These are phyloP conservation scores for Termitomyces sp. DNA, from an alignment of 768 basidiomycete genomes.

Conservation along the genomic window DNA sequence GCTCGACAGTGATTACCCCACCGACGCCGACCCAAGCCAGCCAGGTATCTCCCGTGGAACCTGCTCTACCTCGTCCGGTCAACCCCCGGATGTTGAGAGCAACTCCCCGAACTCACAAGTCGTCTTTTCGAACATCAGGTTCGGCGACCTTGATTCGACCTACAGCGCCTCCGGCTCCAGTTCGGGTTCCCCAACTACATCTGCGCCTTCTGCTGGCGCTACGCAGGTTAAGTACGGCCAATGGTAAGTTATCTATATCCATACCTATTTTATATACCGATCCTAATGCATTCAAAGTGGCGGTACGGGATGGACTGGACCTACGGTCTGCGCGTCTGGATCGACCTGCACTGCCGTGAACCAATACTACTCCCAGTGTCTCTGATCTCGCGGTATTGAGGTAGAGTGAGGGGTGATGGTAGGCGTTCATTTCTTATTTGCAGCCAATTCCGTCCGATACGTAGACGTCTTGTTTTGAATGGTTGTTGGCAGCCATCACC, in stretches of 20 bases:
- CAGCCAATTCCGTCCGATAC: not conserved
- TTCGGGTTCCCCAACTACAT: not conserved
- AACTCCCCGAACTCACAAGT: not conserved
- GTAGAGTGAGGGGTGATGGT: not conserved
- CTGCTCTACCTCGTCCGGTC: not conserved
- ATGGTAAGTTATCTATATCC: conserved; percentile 21
- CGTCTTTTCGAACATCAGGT: not conserved
- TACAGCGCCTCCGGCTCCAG: conserved; percentile 38
- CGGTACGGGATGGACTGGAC: conserved; percentile 24
- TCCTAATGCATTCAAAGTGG: conserved; percentile 16
- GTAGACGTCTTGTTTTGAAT: not conserved
- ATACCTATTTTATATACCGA: not conserved
- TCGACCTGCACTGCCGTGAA: conserved; percentile 24
- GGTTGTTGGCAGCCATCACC: not conserved
- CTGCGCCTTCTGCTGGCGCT: conserved; percentile 15
- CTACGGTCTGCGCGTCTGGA: conserved; percentile 25
- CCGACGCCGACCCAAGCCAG: conserved; percentile 3
- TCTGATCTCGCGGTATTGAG: conserved; percentile 9
- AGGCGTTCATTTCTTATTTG: not conserved
- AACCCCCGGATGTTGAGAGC: not conserved
- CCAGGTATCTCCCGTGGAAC: not conserved
- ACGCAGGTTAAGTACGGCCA: conserved; percentile 31
- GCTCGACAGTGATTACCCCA: conserved; percentile 27
- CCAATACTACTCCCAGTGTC: conserved; percentile 29
- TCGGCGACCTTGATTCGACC: not conserved